phyloP scores from a whole-genome alignment of 495 filamentous ascomycete species.

The Rhizodiscina lignyota region DNA sequence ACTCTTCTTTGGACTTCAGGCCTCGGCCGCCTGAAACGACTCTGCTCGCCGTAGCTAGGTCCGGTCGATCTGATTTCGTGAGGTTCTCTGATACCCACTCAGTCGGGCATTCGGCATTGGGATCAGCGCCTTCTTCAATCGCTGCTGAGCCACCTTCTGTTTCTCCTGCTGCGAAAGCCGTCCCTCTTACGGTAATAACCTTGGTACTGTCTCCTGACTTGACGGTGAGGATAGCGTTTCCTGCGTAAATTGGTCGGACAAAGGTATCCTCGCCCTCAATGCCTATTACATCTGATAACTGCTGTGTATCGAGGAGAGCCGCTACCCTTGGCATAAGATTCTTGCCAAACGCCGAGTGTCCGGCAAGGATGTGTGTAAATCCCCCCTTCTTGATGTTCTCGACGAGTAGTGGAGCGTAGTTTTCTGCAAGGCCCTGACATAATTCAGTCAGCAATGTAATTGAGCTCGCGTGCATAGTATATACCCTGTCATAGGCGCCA shows the following conservation, averaged over 20 bases:
- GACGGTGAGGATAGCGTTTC: conserved; percentile 94
- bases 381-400: conserved; percentile 91
- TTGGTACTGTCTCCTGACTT: conserved; percentile 78
- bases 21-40: conserved; percentile 93
- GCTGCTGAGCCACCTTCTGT: conserved; percentile 34
- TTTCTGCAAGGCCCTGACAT: conserved; percentile 72
- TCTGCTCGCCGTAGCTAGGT: conserved; percentile 68
- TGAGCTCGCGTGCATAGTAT: background rate
- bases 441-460: background rate
- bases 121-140: conserved; percentile 50
- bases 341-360: conserved; percentile 95
- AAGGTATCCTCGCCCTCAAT: conserved; percentile 90
- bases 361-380: conserved; percentile 78
- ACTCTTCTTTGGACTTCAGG: conserved; percentile 92
- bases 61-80: conserved; percentile 84
- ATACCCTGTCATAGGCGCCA: conserved; percentile 78
- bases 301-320: conserved; percentile 83
- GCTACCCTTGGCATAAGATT: conserved; percentile 86
- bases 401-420: conserved; percentile 78
- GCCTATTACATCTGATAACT: conserved; percentile 76
- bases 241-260: conserved; percentile 91
- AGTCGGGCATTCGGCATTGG: conserved; percentile 49
- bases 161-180: conserved; percentile 57
- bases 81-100: conserved; percentile 94
- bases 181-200: conserved; percentile 80